Base-by-base conservation (phyloP, 306 rosid genomes). In the Cyamopsis tetragonoloba region DNA sequence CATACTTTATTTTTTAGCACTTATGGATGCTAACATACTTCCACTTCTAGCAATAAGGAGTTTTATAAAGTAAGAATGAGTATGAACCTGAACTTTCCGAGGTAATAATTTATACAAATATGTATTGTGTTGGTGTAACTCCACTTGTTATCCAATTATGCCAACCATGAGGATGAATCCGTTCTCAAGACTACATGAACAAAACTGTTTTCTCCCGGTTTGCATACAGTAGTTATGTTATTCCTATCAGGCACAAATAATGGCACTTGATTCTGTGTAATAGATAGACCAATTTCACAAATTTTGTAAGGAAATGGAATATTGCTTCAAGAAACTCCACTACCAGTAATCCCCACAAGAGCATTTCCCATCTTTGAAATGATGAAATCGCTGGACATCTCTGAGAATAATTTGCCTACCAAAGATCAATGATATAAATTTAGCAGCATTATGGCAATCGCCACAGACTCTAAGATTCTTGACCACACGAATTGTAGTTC, bases 271-370 rank as follows among this genome's bases (percentile, higher is more conserved):
- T 37, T 20, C 7, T 72, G 35, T 37, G 15, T 43, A 30, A 58
- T 28, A 49, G 30, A 58, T 23, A n/a, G n/a, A 37, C 56, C 37
- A 20, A 34, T 20, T n/a, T 19, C 17, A 34, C 11, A 17, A 10
- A 38, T 42, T 1, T 51, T 50, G 42, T 12, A 12, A 48, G n/a
- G 62, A 43, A 48, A 31, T 35, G 22, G 12, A 62, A n/a, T 17
- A 14, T 65, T 61, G 30, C 58, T 37, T 71, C 65, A 64, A 65
- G 14, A 41, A 39, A 17, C 22, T 53, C 63, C 30, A 72, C 84
- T 86, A 89, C 98, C 98, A 89, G 75, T 80, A 89, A 72, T 89
- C 96, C 22, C 91, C 86, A 82, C 96, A 92, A 30, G 98, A 92
- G 82, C 95, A 92, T 50, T 80, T 62, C 58, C 96, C 98, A 41